phyloP scores from a whole-genome alignment of 2,329 filamentous ascomycete genomes.

The Samsoniella hepiali region DNA sequence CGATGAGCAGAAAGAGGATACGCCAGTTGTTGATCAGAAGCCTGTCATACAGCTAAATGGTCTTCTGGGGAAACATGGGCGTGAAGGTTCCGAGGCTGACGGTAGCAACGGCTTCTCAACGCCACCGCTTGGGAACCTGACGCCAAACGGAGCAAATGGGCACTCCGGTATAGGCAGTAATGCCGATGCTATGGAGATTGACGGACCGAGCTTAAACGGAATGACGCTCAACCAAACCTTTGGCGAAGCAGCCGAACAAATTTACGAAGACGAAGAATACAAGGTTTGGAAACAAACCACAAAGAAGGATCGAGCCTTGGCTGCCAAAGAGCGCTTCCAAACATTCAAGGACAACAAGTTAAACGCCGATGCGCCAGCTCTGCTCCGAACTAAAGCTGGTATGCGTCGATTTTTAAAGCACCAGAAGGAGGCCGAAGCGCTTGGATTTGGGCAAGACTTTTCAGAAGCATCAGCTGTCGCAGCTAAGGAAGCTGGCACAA shows the following conservation, averaged over 20 bases:
- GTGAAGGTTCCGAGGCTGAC: conserved; percentile 78
- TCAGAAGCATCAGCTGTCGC: conserved; percentile 38
- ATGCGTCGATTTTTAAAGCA: conserved; percentile 87
- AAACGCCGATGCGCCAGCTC: conserved; percentile 81
- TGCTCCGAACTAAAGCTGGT: conserved; percentile 77
- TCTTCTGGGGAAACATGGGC: conserved; percentile 53
- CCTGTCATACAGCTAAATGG: conserved; percentile 67
- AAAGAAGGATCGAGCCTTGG: conserved; percentile 86
- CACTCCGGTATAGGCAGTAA: conserved; percentile 67
- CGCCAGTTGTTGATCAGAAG: conserved; percentile 72
- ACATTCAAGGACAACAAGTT: conserved; percentile 83
- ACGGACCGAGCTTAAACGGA: conserved; percentile 68
- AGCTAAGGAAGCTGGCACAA: conserved; percentile 46
- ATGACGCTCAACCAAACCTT: conserved; percentile 62
- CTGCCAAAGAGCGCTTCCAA: conserved; percentile 80
- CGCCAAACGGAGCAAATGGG: conserved; percentile 70
- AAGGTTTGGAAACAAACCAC: conserved; percentile 99
- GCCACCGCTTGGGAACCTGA: conserved; percentile 70
- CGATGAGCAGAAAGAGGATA: conserved; percentile 69
- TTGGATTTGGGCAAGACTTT: conserved; percentile 39
- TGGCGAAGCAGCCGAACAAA: conserved; percentile 67
- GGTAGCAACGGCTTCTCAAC: conserved; percentile 85
- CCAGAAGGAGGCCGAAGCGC: conserved; percentile 64
- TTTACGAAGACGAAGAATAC: conserved; percentile 88
- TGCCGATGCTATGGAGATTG: conserved; percentile 81